Evolutionary conservation across 2,329 filamentous ascomycete genomes (phyloP).

Genomic region (Coniochaeta prunicola): DNA sequence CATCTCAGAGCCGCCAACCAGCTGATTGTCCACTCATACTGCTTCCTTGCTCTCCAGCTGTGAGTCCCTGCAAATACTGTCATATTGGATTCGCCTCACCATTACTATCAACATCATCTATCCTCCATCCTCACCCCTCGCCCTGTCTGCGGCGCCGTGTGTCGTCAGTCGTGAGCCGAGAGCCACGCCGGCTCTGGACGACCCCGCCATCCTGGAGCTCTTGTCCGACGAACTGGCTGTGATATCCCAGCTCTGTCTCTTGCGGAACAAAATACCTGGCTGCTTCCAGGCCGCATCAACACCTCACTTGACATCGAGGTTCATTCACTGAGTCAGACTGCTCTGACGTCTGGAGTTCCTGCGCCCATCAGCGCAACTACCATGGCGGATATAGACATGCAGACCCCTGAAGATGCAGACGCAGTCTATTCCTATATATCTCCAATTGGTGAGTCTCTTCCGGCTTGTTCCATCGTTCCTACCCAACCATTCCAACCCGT

Average conservation of each 20-base stretch:
- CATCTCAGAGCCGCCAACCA: neutral
- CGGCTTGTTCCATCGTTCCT: conserved; percentile 21
- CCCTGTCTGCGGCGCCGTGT: neutral
- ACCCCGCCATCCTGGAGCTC: neutral
- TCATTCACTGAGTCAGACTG: neutral
- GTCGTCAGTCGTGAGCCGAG: neutral
- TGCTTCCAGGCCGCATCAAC: neutral
- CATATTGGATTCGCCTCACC: neutral
- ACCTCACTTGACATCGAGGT: neutral
- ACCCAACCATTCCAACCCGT: conserved; percentile 44
- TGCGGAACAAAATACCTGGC: neutral
- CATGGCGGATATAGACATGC: conserved; percentile 21
- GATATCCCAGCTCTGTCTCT: neutral
- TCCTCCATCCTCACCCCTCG: neutral
- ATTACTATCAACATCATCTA: neutral
- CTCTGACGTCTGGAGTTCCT: neutral
- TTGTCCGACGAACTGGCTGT: neutral
- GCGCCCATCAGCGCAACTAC: neutral
- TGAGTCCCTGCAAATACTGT: too few species aligned
- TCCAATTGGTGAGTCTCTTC: conserved; percentile 45
- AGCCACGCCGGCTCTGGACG: neutral
- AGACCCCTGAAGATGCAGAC: conserved; percentile 31
- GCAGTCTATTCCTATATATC: conserved; percentile 41
- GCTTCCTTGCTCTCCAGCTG: neutral
- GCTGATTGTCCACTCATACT: neutral